Base-by-base conservation (phyloP, 345 rosid species). In the Citrus mangshanensis region DNA sequence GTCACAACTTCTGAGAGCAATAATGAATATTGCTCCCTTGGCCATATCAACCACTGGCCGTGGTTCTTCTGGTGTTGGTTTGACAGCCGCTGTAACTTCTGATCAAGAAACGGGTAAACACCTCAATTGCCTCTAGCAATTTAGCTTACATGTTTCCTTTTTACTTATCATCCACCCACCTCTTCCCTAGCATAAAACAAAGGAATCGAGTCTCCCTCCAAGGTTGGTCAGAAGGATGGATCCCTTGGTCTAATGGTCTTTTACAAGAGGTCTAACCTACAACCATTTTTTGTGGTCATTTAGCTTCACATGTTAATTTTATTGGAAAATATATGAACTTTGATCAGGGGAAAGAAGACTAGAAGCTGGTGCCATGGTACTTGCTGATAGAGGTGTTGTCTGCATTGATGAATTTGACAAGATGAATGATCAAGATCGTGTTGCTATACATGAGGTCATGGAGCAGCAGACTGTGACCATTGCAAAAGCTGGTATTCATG, bases 341-440 rank as follows among this genome's bases (percentile, higher is more conserved):
- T 74, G 70, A 69, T 59, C 88, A 96, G 99, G 99, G 68, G 99
- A 96, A 88, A 91, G 97, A 86, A 91, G 99, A 84, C 89, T 96
- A 35, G 99, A 96, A 85, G 99, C 99, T 78, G 98, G 99, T 84
- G 99, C 99, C 69, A 96, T 96, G 99, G 99, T 96, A 85, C 99
- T 96, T 74, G 99, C 93, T 67, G 99, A 96, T 82, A 85, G 92
- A 86, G 99, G 99, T 83, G 91, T 94, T 68, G 98, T 96, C 68
- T 96, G 98, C 81, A 96, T 96, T 79, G 99, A 94, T 61, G 99
- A 96, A 88, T 96, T 96, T 81, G 99, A 96, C 89, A 96, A 96
- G 90, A 96, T 96, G 99, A 94, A 92, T 81, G 99, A 96, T 81
- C 95, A 88, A 87, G 99, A 96, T 88, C 94, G 99, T 81, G 98